Conservation (phyloP, 352 stramenopile genomes). For the Pythium insidiosum region DNA sequence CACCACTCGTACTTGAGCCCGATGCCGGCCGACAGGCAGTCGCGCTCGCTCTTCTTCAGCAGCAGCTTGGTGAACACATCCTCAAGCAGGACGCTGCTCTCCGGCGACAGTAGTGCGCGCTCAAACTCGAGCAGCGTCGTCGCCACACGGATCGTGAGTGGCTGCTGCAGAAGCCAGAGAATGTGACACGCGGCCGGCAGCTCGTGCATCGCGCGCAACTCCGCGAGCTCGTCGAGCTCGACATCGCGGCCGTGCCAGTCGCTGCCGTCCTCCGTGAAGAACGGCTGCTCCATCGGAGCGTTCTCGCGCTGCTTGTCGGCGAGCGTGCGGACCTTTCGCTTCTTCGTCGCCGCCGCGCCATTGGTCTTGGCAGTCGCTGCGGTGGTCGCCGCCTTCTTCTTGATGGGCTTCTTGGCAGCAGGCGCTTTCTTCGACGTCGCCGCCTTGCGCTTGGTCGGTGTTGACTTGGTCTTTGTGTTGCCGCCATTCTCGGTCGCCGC, state of each 20-base stretch:
- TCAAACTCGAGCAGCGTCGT: constrained; percentile 81
- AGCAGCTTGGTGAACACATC: constrained; percentile 83
- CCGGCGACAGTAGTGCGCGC: constrained; percentile 61
- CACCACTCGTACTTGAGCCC: constrained; percentile 86
- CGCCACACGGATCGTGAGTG: constrained; percentile 68
- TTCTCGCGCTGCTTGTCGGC: constrained; percentile 57
- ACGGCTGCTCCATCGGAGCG: constrained; percentile 37
- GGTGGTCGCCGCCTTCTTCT: background rate
- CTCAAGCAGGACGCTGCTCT: constrained; percentile 62
- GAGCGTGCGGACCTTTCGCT: constrained; percentile 48
- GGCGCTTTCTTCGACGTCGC: background rate
- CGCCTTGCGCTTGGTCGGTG: background rate
- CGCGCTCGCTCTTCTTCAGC: constrained; percentile 76
- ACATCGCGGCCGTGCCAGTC: constrained; percentile 68
- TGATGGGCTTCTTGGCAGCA: constrained; percentile 5
- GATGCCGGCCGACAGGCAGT: constrained; percentile 61
- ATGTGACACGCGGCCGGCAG: constrained; percentile 75
- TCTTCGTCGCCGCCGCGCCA: constrained; percentile 22
- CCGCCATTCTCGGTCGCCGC: no score
- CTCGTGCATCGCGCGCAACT: constrained; percentile 61
- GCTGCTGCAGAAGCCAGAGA: constrained; percentile 75
- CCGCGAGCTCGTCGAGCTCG: constrained; percentile 63
- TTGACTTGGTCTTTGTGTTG: background rate
- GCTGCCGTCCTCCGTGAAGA: constrained; percentile 58
- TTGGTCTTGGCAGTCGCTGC: constrained; percentile 2